A percentile compares a stretch with the other conserved stretches of the same genome.
Evolutionary conservation across 1,139 yeast species (phyloP).

Genomic region (Yamadazyma spencermartinsiae): DNA sequence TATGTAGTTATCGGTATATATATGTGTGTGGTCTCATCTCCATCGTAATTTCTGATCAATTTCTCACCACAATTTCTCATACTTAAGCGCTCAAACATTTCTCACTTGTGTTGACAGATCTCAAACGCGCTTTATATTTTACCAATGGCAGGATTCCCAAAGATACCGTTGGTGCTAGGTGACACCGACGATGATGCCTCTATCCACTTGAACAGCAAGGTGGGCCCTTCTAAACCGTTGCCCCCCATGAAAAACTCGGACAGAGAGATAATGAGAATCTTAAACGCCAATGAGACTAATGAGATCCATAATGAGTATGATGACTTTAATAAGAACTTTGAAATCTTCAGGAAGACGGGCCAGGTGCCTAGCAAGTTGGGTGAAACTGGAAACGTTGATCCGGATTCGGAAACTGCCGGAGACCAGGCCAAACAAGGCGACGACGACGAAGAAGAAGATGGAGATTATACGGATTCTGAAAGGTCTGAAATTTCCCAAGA

Average conservation of each 20-base stretch:
- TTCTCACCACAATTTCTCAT: too few species aligned
- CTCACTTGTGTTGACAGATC: too few species aligned
- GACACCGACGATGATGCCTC: conserved; percentile 49
- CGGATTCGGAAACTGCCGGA: background rate
- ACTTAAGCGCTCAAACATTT: too few species aligned
- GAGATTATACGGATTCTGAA: conserved; percentile 1
- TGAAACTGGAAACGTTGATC: background rate
- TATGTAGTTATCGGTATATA: too few species aligned
- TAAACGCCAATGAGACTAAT: conserved; percentile 8
- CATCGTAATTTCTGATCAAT: background rate
- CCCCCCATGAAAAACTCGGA: conserved; percentile 14
- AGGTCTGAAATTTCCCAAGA: conserved; percentile 3
- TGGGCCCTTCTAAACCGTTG: conserved; percentile 43
- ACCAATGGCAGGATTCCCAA: conserved; percentile 34
- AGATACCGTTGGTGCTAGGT: conserved; percentile 38
- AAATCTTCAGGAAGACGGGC: conserved; percentile 13
- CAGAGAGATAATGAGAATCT: conserved; percentile 15
- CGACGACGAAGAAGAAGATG: conserved; percentile 3
- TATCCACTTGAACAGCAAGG: conserved; percentile 37
- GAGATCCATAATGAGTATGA: conserved; percentile 11
- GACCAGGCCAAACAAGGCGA: background rate
- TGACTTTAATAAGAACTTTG: conserved; percentile 19
- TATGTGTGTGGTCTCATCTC: background rate
- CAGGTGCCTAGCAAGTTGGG: conserved; percentile 2
- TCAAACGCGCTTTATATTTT: conserved; percentile 6